These are phyloP conservation scores for Penicillium turbatum DNA, from an alignment of 495 filamentous ascomycete genomes.

Conservation along the genomic window DNA sequence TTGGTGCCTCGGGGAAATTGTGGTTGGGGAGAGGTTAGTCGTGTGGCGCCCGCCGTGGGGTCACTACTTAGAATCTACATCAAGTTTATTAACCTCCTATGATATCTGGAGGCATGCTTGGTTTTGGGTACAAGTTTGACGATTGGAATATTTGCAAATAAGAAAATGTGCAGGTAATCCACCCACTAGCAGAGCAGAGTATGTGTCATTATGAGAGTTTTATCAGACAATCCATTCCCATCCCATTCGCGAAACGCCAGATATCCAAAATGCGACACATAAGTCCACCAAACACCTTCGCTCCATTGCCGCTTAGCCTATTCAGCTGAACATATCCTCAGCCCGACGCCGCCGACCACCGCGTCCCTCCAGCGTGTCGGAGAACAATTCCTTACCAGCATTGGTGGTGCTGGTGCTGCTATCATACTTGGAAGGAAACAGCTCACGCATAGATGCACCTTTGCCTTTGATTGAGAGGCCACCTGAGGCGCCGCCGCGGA, in stretches of 20 bases:
- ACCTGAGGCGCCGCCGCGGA: constrained; percentile 60
- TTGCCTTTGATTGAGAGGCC: constrained; percentile 46
- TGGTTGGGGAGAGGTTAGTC: background rate
- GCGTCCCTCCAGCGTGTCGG: constrained; percentile 47
- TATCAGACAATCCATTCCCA: constrained; percentile 9
- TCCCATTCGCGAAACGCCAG: constrained; percentile 16
- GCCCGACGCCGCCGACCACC: constrained; percentile 46
- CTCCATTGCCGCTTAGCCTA: background rate
- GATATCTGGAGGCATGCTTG: background rate
- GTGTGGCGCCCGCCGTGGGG: background rate
- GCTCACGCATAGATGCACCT: constrained; percentile 56
- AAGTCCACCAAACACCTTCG: constrained; percentile 2
- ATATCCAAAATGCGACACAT: constrained; percentile 17
- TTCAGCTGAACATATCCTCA: constrained; percentile 50
- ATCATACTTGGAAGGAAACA: constrained; percentile 64
- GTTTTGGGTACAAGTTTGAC: too few species aligned
- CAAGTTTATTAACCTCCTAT: background rate
- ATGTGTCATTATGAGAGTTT: constrained; percentile 10
- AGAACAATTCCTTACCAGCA: constrained; percentile 68
- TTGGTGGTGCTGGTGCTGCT: constrained; percentile 39
- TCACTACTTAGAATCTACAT: background rate
- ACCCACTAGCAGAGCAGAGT: constrained; percentile 2
- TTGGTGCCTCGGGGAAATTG: background rate
- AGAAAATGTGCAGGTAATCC: background rate
- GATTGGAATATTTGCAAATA: too few species aligned